Evolutionary conservation across 768 basidiomycete species (phyloP), one percentile per base, ranked within the genome.

Genomic region (Lanmaoa rubissima): DNA sequence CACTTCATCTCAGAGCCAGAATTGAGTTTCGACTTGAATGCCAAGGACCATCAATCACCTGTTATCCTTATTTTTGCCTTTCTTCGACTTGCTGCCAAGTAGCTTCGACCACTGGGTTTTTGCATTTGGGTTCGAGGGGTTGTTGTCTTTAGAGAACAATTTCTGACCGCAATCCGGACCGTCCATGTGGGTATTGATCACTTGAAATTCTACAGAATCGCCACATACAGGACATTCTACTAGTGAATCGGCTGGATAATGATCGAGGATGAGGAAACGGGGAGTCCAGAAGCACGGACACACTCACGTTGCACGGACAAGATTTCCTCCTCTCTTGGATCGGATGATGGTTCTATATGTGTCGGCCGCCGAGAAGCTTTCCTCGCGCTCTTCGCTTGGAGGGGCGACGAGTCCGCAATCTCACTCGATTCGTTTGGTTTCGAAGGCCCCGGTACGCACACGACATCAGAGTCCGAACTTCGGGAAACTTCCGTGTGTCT

Each of bases 141-240:
- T 26, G 36, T 60, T 52, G 49, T 53, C 45, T 56, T 60, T 54
- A 50, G 63, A 45, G 43, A 40, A 21, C 50, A 52, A 35, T 60
- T 57, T n/a, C 65, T 55, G 55, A 72, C 72, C 55, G 65, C 76
- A 93, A 8, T 76, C 75, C 42, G 77, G 78, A 43, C 68, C 64
- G 57, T 92, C 89, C 55, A 92, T 78, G 65, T 93, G 90, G 7
- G 60, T 52, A 57, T 91, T 88, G 54, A 92, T 83, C 11, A 59
- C 66, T 14, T 75, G 71, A 35, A 76, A 77, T 21, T 71, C 74
- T 24, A 89, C 76, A 11, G 54, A 62, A 43, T 72, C 74, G 16
- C 69, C 60, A 60, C 90, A 93, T 50, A 89, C 56, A 10, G 90
- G 90, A 65, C 90, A 93, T 3, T 68, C 44, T 1, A 88, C 80